These are phyloP conservation scores for Penicillium frequentans DNA, from an alignment of 2,329 filamentous ascomycete species.

Conservation along the genomic window DNA sequence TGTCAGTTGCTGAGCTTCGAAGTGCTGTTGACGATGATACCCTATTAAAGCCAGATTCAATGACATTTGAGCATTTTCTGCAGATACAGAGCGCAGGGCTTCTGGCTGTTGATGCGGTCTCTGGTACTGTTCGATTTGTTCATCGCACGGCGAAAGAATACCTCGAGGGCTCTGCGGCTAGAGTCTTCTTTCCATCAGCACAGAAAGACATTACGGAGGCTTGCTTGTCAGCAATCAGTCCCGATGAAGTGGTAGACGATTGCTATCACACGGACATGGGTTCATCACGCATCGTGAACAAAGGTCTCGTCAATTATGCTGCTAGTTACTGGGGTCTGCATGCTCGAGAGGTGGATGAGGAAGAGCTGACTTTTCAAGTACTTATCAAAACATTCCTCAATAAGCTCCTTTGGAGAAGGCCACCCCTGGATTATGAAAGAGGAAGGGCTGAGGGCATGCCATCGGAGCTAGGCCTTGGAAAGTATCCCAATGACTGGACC, in stretches of 20 bases:
- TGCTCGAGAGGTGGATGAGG: conserved; percentile 26
- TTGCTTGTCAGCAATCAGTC: conserved; percentile 27
- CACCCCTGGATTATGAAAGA: conserved; percentile 15
- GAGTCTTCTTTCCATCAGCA: conserved; percentile 32
- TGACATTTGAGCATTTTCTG: not conserved
- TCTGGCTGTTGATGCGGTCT: conserved; percentile 26
- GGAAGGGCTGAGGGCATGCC: conserved; percentile 16
- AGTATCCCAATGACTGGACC: conserved; percentile 30
- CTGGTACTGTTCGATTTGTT: conserved; percentile 27
- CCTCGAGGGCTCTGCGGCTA: conserved; percentile 24
- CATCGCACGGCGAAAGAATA: conserved; percentile 35
- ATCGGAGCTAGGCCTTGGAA: conserved; percentile 23
- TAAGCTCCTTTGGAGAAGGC: conserved; percentile 32
- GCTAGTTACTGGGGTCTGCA: conserved; percentile 32
- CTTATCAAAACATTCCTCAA: conserved; percentile 34
- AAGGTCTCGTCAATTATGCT: conserved; percentile 26
- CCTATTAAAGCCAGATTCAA: not conserved
- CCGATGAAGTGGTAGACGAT: conserved; percentile 33
- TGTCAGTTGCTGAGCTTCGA: conserved; percentile 26
- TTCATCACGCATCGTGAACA: conserved; percentile 9
- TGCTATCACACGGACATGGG: no score
- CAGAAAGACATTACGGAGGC: conserved; percentile 30
- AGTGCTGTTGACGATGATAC: conserved; percentile 3
- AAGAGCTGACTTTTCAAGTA: conserved; percentile 32
- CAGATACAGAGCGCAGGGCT: conserved; percentile 18